Conservation (phyloP, 345 rosid species). For the Syzygium grande region DNA sequence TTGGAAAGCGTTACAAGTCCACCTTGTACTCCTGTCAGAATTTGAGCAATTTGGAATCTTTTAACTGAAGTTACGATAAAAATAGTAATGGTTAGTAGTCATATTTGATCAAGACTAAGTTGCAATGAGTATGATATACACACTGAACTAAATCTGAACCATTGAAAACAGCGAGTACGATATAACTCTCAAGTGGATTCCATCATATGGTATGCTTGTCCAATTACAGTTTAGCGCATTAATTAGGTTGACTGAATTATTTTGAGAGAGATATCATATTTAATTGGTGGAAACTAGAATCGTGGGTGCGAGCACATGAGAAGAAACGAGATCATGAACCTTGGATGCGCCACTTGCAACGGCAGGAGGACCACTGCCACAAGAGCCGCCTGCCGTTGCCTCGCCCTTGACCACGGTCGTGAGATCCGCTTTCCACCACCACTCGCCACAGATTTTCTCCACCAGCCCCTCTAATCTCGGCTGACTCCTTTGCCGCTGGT, state of each 20-base stretch:
- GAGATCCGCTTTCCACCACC: not conserved
- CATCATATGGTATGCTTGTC: not conserved
- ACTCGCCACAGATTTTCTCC: not conserved
- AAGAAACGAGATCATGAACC: not conserved
- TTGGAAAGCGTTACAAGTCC: not conserved
- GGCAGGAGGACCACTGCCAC: not conserved
- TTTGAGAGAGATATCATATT: not conserved
- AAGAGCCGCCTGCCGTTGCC: not conserved
- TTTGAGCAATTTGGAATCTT: not conserved
- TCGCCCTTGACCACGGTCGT: not conserved
- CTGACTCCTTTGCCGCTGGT: not conserved
- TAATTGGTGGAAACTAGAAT: not conserved
- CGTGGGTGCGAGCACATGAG: not conserved
- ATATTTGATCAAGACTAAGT: not conserved
- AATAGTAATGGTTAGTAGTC: not conserved
- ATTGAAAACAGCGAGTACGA: not conserved
- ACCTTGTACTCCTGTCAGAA: not conserved
- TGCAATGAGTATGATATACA: not conserved
- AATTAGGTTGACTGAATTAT: not conserved
- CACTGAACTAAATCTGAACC: not conserved
- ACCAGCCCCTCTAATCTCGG: not conserved
- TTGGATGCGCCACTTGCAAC: not conserved
- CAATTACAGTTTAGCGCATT: not conserved
- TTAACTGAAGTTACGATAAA: not conserved
- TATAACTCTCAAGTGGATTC: not conserved